Conservation (phyloP, 2,329 filamentous ascomycete species). For the Orbilia quercus region DNA sequence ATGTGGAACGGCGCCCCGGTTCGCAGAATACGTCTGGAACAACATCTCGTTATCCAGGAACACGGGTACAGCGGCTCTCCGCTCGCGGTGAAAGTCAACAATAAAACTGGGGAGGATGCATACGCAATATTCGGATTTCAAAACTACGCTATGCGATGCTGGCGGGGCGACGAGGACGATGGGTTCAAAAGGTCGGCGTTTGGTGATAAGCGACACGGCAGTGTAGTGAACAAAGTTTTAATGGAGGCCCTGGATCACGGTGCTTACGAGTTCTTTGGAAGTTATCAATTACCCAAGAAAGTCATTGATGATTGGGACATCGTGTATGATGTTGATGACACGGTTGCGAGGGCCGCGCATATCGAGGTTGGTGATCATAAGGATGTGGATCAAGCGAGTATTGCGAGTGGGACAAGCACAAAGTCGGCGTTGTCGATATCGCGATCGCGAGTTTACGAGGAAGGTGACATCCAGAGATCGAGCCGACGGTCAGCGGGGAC, state of each 20-base stretch:
- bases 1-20: conserved; percentile 47
- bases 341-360: background rate
- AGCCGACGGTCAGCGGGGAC: conserved; percentile 12
- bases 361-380: background rate
- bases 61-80: conserved; percentile 50
- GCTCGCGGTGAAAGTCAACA: conserved; percentile 45
- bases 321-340: conserved; percentile 43
- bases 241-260: conserved; percentile 53
- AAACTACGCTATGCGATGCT: conserved; percentile 53
- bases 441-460: background rate
- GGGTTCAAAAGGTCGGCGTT: conserved; percentile 45
- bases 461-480: conserved; percentile 22
- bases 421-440: too few relatives aligned
- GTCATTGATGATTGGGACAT: conserved; percentile 50
- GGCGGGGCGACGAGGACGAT: conserved; percentile 41
- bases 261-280: conserved; percentile 51
- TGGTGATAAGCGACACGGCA: conserved; percentile 17
- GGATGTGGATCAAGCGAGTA: conserved; percentile 16
- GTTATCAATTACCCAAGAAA: conserved; percentile 43
- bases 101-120: conserved; percentile 26
- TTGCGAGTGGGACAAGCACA: background rate
- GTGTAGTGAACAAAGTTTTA: conserved; percentile 43
- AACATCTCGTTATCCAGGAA: conserved; percentile 49
- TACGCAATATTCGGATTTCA: conserved; percentile 53
- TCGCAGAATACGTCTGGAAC: conserved; percentile 30